Base-by-base conservation (phyloP, 305 asterid genomes). In the Solanum aculeatissimum region DNA sequence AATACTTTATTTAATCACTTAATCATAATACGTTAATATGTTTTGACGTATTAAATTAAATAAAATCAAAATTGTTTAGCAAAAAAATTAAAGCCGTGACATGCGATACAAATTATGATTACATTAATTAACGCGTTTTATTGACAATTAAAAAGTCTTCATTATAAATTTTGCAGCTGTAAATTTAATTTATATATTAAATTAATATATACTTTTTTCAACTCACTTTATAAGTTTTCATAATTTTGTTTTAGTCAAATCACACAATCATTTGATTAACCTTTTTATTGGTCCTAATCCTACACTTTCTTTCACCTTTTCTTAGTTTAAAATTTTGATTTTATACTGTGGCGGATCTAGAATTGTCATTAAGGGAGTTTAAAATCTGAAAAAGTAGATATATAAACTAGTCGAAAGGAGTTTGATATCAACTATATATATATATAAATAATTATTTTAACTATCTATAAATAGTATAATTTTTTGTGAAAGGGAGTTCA, bases 41-140 rank as follows among this genome's bases (percentile, higher is more conserved):
- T 3, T 29, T 29, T 15, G 0, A 29, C 18, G 0, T 65, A 65
- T 13, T 65, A 29, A 75, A 32, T 32, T 32, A 32, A 32, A n/a
- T n/a, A 32, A 35, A 49, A 25, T 18, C 9, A 75, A 40, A 35
- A 35, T 65, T 3, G 21, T 43, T 40, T 2, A 12, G 3, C 10
- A 53, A 29, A 40, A 16, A 35, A 35, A 35, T 35, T 40, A 70
- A 85, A 60, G 91, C 83, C 89, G 91, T 85, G 88, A 89, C 75
- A 69, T 82, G 81, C 86, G 90, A 85, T 72, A 57, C 72, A 83
- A 81, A 66, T 77, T 87, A 86, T 86, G 79, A 84, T 83, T 86
- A 66, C 84, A 32, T 29, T 14, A 43, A 32, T 29, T 14, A 43
- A 47, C 63, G 79, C 43, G 27, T 79, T 68, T 65, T 2, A 35